Evolutionary conservation across 768 basidiomycete genomes (phyloP).

Genomic region (Mrakia hoshinonis): DNA sequence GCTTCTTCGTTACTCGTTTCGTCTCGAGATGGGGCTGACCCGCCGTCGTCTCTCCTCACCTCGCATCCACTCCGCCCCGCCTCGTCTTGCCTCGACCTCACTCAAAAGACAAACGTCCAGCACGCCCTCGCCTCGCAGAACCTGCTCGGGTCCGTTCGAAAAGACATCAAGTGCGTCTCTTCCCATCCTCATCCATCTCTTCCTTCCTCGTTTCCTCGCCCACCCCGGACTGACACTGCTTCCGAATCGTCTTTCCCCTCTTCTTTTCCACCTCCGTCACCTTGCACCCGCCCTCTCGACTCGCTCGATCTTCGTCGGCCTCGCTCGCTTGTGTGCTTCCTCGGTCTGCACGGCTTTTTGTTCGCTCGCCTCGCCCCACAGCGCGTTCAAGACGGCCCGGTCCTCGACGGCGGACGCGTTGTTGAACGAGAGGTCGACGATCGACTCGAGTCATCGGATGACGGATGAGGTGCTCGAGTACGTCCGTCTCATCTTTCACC

Average conservation of each 20-base stretch:
- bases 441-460: slow-evolving; percentile 91
- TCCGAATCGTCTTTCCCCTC: too few relatives aligned
- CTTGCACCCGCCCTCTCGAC: too few relatives aligned
- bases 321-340: too few relatives aligned
- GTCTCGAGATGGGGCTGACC: too few relatives aligned
- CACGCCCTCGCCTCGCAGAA: slow-evolving; percentile 77
- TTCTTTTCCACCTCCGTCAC: too few relatives aligned
- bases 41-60: too few relatives aligned
- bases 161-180: slow-evolving; percentile 77
- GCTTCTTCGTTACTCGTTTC: background rate
- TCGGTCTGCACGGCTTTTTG: background rate
- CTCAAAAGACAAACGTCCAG: slow-evolving; percentile 61
- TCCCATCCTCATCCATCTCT: background rate
- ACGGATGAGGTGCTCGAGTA: slow-evolving; percentile 83
- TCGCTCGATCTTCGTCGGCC: too few relatives aligned
- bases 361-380: slow-evolving; percentile 38
- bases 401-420: slow-evolving; percentile 78
- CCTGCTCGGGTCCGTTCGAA: slow-evolving; percentile 77
- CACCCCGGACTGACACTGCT: too few relatives aligned
- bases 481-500: slow-evolving; percentile 35
- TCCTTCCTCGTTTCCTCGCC: too few relatives aligned
- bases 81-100: too few relatives aligned
- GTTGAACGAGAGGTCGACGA: slow-evolving; percentile 74
- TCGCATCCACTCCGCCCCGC: too few relatives aligned
- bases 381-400: slow-evolving; percentile 63